phyloP scores from a whole-genome alignment of 257 asterid species.

The Haberlea rhodopensis region DNA sequence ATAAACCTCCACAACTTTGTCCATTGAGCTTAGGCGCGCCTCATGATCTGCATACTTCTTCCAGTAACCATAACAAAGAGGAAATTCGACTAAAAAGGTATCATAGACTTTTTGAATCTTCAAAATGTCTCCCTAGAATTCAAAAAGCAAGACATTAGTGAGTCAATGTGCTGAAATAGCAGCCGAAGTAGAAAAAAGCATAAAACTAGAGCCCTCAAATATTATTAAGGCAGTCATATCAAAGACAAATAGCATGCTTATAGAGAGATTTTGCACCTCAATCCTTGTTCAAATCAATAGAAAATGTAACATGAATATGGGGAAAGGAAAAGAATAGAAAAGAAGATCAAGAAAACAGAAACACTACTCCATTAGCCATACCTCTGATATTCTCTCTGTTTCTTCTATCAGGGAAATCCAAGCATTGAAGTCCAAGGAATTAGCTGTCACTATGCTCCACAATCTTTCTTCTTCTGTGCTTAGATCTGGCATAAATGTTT shows the following conservation, averaged over 20 bases:
- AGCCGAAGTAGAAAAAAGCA: constrained; percentile 12
- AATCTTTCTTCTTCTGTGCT: too few species aligned
- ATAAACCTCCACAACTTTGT: too few species aligned
- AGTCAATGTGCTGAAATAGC: too few species aligned
- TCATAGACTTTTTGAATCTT: constrained; percentile 84
- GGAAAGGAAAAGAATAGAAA: too few species aligned
- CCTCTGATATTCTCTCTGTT: too few species aligned
- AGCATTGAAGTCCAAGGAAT: too few species aligned
- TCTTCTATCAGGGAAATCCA: too few species aligned
- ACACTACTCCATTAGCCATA: constrained; percentile 30
- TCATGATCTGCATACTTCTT: too few species aligned
- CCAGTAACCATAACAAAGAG: too few species aligned
- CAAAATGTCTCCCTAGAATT: constrained; percentile 60
- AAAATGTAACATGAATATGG: background rate
- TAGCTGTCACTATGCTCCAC: too few species aligned
- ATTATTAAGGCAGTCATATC: constrained; percentile 9
- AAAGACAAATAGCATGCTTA: constrained; percentile 1
- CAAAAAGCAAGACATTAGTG: background rate
- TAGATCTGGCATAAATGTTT: constrained; percentile 46
- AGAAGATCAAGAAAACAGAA: constrained; percentile 14
- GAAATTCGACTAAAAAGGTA: constrained; percentile 86
- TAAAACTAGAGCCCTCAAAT: background rate
- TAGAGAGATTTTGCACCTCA: constrained; percentile 1
- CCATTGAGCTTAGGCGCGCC: too few species aligned
- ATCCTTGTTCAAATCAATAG: background rate